Evolutionary conservation across 495 filamentous ascomycete species (phyloP), one percentile per base, ranked within the genome.

Genomic region (Chlorociboria aeruginascens): DNA sequence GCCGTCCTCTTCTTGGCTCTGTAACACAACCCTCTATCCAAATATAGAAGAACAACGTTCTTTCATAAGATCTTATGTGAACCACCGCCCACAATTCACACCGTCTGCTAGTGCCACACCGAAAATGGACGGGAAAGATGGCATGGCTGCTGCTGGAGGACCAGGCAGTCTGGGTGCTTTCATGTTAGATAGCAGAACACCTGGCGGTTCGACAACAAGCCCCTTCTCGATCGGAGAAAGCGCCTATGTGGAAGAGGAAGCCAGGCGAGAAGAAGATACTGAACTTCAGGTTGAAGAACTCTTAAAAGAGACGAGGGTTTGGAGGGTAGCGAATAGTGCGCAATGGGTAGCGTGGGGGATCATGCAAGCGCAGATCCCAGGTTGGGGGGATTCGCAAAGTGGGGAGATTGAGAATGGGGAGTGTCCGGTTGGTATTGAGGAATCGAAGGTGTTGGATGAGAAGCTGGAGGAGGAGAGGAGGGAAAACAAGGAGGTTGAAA

Each of bases 281-380:
- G 85, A 89, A 37, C 63, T 69, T 8, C 75, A 84, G 50, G 70
- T 93, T 7, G 66, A 77, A 30, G 72, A 71, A 45, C 68, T 97
- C 28, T 58, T 93, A 53, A 74, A 80, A 28, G 87, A 97, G 66
- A 78, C 85, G 8, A 68, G 78, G 20, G 68, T 90, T 35, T 99
- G 93, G 93, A 77, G 90, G 4, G 71, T 83, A 3, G 85, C 87
- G 3, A 88, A 87, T 61, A 84, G 82, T 14, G 89, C 86, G 2
- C 81, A 88, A 61, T 99, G 93, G 93, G 79, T 89, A 25, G 85
- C 86, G 1, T 99, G 93, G 92, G 92, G 92, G 28, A 85, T 96
- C 40, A 82, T 97, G 43, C 93, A 97, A 67, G 90, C 92, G 25
- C 90, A 90, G 60, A 70, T 87, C 6, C 74, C 83, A 0, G 87